Conservation (phyloP, 73 alveolate genomes). For the Tetrahymena borealis region DNA sequence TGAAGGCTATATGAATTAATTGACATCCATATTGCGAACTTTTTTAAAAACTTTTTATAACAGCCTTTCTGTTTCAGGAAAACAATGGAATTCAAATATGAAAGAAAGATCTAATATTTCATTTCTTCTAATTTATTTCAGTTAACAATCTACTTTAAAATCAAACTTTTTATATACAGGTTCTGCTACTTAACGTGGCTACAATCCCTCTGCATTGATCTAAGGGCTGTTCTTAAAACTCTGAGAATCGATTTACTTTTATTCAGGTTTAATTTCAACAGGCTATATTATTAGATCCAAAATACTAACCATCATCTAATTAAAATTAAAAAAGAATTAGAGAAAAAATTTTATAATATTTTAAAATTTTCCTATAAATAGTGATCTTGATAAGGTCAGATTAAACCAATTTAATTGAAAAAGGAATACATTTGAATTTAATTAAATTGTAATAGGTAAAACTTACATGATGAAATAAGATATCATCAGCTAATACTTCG, state of each 20-base stretch:
- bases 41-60: neutral
- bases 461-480: neutral
- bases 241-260: neutral
- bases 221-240: neutral
- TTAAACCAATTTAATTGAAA: no score
- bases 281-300: neutral
- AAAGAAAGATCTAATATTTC: neutral
- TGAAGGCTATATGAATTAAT: neutral
- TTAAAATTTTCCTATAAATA: no score
- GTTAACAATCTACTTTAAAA: neutral
- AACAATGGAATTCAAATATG: neutral
- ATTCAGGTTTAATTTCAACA: neutral
- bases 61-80: neutral
- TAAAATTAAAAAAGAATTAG: neutral
- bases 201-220: neutral
- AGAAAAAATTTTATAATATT: no score
- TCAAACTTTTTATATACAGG: neutral
- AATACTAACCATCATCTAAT: neutral
- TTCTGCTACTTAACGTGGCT: neutral
- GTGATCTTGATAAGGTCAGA: no score
- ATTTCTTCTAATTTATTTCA: neutral
- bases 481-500: neutral
- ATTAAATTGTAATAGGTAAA: neutral
- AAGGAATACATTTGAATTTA: no score
- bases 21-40: neutral